phyloP scores from a whole-genome alignment of 306 rosid genomes.

The Styphnolobium japonicum region DNA sequence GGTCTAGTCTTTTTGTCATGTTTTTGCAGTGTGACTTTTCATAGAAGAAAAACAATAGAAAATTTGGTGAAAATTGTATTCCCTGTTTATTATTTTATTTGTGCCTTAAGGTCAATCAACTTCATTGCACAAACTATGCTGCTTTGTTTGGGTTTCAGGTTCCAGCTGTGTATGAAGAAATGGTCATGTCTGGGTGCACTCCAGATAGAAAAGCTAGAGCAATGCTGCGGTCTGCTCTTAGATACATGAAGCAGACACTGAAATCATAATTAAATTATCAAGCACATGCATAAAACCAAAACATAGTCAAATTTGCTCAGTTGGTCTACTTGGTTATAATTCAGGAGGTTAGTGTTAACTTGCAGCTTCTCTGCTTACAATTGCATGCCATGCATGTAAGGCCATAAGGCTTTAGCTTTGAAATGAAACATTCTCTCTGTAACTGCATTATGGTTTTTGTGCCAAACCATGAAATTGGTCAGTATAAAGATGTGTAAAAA shows the following conservation, averaged over 20 bases:
- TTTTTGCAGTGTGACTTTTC: not conserved
- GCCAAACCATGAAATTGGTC: not conserved
- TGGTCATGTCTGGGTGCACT: conserved; percentile 73
- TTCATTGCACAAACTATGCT: conserved; percentile 9
- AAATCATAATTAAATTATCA: conserved; percentile 39
- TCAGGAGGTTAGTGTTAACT: conserved; percentile 47
- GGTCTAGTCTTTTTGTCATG: not conserved
- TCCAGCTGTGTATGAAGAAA: conserved; percentile 90
- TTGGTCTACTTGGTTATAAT: conserved; percentile 21
- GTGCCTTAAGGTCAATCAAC: not conserved
- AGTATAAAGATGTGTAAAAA: not conserved
- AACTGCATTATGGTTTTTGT: not conserved
- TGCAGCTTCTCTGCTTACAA: conserved; percentile 18
- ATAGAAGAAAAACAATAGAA: conserved; percentile 5
- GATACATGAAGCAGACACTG: conserved; percentile 74
- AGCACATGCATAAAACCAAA: conserved; percentile 30
- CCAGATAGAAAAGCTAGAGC: conserved; percentile 94
- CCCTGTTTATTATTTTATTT: not conserved
- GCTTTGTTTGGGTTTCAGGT: conserved; percentile 64
- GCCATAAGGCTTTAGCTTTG: not conserved
- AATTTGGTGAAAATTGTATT: not conserved
- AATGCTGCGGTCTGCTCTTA: conserved; percentile 92
- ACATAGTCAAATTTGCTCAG: conserved; percentile 11
- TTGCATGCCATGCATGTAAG: not conserved
- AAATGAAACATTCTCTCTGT: not conserved